Evolutionary conservation across 1,284 basidiomycete species (phyloP).

Genomic region (Naganishia sp.): DNA sequence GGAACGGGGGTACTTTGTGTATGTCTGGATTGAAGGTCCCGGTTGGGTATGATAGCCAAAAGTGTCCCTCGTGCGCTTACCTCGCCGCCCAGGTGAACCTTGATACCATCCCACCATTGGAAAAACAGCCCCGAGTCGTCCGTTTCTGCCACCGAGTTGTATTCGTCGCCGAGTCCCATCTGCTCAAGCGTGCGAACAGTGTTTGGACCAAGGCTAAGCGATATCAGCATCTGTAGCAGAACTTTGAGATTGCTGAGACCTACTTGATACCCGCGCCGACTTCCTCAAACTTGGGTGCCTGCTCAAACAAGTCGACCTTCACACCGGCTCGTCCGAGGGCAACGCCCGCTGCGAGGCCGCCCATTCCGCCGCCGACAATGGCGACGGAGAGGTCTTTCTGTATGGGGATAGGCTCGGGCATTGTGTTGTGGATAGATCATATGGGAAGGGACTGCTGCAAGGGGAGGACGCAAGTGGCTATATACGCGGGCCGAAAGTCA

Average conservation of each 20-base stretch:
- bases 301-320: constrained; percentile 59
- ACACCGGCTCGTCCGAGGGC: constrained; percentile 54
- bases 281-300: constrained; percentile 52
- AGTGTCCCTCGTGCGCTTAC: neutral
- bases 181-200: constrained; percentile 35
- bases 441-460: neutral
- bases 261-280: constrained; percentile 43
- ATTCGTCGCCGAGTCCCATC: constrained; percentile 37
- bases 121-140: constrained; percentile 32
- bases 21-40: constrained; percentile 16
- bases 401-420: constrained; percentile 3
- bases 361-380: constrained; percentile 42
- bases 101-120: constrained; percentile 36
- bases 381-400: constrained; percentile 30
- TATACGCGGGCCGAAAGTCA: neutral
- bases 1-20: constrained; percentile 32
- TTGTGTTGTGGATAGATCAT: neutral
- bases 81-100: constrained; percentile 36
- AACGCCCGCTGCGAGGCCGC: constrained; percentile 40
- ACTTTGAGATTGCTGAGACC: constrained; percentile 33
- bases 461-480: neutral
- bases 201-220: constrained; percentile 35
- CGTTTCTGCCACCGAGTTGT: constrained; percentile 37
- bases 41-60: too few relatives aligned
- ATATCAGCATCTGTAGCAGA: constrained; percentile 38